A percentile compares a stretch with the other conserved stretches of the same genome.
These are phyloP conservation scores for Marvania coccoides DNA, from an alignment of 139 green algal species.

Conservation along the genomic window DNA sequence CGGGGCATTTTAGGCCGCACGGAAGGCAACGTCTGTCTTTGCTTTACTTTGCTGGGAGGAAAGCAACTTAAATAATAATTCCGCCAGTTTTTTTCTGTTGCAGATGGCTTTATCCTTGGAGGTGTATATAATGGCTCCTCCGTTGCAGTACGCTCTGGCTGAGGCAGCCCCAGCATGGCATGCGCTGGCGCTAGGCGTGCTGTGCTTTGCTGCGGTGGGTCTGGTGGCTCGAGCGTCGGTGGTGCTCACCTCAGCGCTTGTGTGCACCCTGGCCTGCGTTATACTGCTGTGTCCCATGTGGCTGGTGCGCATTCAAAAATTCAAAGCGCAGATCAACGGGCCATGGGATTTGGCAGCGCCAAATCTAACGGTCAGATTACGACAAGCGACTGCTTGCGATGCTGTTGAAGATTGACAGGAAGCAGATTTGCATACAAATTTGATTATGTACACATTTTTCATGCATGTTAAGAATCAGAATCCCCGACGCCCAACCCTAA, in stretches of 20 bases:
- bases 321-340: conserved; percentile 84
- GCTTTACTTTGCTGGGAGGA: no score
- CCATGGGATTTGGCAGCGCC: conserved; percentile 82
- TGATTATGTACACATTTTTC: no score
- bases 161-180: conserved; percentile 20
- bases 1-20: no score
- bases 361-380: no score
- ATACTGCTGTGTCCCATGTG: conserved; percentile 63
- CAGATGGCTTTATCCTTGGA: conserved; percentile 75
- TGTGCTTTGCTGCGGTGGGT: not conserved
- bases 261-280: conserved; percentile 30
- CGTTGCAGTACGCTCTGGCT: conserved; percentile 52
- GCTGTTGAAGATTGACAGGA: no score
- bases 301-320: conserved; percentile 81
- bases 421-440: no score
- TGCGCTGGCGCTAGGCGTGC: conserved; percentile 19
- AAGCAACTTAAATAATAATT: not conserved
- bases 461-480: not conserved
- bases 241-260: conserved; percentile 15
- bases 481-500: not conserved
- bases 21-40: no score
- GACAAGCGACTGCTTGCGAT: no score
- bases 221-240: conserved; percentile 27
- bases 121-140: conserved; percentile 72
- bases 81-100: conserved; percentile 7